Percentiles rank a stretch among this genome's conserved stretches.
Evolutionary conservation across 345 rosid species (phyloP).

Genomic region (Eucalyptus marginata): DNA sequence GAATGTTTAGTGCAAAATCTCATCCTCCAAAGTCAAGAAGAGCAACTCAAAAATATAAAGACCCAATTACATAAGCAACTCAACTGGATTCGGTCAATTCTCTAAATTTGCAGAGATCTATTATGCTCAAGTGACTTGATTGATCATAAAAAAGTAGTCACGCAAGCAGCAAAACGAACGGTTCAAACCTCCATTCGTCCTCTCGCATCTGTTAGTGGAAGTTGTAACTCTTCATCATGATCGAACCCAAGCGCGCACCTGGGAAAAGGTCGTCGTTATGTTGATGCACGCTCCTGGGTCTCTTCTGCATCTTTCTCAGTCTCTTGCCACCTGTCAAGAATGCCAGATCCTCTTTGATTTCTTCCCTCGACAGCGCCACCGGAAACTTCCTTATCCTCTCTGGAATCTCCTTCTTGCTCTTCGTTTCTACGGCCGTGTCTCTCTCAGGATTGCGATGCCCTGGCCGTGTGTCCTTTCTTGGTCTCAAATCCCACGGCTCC

Average conservation of each 20-base stretch:
- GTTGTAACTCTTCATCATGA: not conserved
- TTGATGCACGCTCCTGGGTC: not conserved
- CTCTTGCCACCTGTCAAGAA: not conserved
- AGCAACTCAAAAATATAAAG: not conserved
- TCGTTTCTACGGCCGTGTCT: not conserved
- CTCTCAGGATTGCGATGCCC: not conserved
- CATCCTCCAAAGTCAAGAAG: not conserved
- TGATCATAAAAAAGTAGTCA: not conserved
- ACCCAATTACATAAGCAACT: not conserved
- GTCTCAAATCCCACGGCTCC: not conserved
- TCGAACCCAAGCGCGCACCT: not conserved
- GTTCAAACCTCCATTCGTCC: not conserved
- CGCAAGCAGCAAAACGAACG: not conserved
- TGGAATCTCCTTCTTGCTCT: not conserved
- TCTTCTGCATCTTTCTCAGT: not conserved
- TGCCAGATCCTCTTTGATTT: not conserved
- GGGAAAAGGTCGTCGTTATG: not conserved
- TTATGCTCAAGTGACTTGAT: not conserved
- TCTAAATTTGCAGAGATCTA: not conserved
- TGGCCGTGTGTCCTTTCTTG: not conserved
- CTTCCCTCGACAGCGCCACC: not conserved
- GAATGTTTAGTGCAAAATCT: not conserved
- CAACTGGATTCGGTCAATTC: not conserved
- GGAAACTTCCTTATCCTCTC: not conserved
- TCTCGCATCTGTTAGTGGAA: not conserved